phyloP scores from a whole-genome alignment of 176 grass and related monocot genomes.

The Canna indica region DNA sequence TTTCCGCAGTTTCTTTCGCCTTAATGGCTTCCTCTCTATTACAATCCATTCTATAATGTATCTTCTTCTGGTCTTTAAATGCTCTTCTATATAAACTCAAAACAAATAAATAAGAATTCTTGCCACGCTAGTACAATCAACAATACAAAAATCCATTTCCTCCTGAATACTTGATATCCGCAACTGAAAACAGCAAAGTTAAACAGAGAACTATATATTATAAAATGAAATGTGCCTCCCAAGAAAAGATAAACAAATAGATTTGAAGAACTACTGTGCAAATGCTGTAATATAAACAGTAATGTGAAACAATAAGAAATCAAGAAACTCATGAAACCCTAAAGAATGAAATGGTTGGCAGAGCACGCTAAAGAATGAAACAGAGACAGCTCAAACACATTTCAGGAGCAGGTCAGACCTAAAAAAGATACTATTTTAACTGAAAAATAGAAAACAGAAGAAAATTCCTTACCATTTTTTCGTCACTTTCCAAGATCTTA shows the following conservation, averaged over 20 bases:
- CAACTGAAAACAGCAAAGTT: neutral
- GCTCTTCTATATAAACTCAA: neutral
- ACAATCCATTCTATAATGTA: conserved; percentile 38
- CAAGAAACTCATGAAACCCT: neutral
- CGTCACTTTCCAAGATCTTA: neutral
- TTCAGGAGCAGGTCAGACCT: too few relatives aligned
- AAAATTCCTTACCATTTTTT: too few relatives aligned
- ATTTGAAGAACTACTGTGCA: neutral
- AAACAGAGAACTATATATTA: neutral
- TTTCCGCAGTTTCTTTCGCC: conserved; percentile 60
- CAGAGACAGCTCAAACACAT: conserved; percentile 3
- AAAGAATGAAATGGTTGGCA: neutral
- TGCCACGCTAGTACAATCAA: neutral
- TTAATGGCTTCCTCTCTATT: conserved; percentile 66
- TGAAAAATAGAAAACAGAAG: too few relatives aligned
- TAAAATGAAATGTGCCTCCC: neutral
- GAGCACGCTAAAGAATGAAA: neutral
- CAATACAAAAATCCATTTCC: neutral
- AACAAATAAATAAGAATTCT: neutral
- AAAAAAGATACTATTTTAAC: neutral
- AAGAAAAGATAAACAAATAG: neutral
- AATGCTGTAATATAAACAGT: neutral
- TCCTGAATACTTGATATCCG: neutral
- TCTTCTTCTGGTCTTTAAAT: conserved; percentile 1
- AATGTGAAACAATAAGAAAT: too few relatives aligned